A percentile compares a stretch with the other conserved stretches of the same genome.
Conservation (phyloP, 176 grass and related monocot genomes). For the bread wheat (Triticum aestivum) region DNA sequence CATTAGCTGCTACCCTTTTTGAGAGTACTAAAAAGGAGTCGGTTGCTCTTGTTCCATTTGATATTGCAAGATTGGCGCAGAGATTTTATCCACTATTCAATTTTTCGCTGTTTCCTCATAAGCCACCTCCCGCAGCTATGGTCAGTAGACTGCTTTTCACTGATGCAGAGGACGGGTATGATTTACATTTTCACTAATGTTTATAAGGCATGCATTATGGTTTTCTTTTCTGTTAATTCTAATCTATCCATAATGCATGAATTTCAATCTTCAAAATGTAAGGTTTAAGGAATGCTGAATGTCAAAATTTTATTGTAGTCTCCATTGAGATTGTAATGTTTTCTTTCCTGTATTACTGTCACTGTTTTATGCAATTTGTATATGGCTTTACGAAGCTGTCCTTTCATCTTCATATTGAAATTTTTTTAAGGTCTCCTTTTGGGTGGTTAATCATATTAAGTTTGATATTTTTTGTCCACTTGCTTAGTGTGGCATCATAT, state of each 20-base stretch:
- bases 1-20: slow-evolving; percentile 81
- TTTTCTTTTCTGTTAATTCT: slow-evolving; percentile 19
- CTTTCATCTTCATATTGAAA: slow-evolving; percentile 11
- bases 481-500: not conserved
- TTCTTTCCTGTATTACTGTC: slow-evolving; percentile 11
- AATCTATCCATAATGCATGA: not conserved
- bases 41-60: slow-evolving; percentile 71
- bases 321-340: not conserved
- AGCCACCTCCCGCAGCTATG: slow-evolving; percentile 66
- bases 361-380: slow-evolving; percentile 24
- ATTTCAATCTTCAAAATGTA: slow-evolving; percentile 28
- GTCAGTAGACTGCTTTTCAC: slow-evolving; percentile 82
- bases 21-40: slow-evolving; percentile 66
- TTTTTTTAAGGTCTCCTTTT: slow-evolving; percentile 1
- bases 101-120: slow-evolving; percentile 69
- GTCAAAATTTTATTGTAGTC: slow-evolving; percentile 12
- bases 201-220: not conserved
- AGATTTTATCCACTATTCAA: slow-evolving; percentile 71
- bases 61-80: slow-evolving; percentile 71
- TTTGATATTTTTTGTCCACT: slow-evolving; percentile 20
- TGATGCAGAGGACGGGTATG: slow-evolving; percentile 92
- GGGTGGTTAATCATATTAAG: slow-evolving; percentile 24
- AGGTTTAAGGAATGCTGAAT: slow-evolving; percentile 7
- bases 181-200: slow-evolving; percentile 16
- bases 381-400: slow-evolving; percentile 18